Base-by-base conservation (phyloP, 2,329 filamentous ascomycete species). In the Coniella lustricola region DNA sequence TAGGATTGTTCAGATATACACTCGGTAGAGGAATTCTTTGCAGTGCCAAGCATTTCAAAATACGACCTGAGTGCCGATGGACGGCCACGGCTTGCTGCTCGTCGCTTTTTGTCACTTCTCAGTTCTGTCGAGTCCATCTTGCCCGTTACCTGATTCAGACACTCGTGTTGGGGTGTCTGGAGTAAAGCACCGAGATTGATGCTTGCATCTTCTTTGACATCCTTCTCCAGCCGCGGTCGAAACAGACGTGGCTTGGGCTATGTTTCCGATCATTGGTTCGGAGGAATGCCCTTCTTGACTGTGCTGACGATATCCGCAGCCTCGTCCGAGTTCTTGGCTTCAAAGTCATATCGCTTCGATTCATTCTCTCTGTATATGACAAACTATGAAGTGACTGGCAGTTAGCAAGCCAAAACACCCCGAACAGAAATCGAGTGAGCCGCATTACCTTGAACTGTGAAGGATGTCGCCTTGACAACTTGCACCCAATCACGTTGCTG, bases 261-360 rank as follows among this genome's bases (percentile, higher is more conserved):
- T 4, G 16, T 7, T 12, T 4, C 29, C 18, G 73, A 70, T 49
- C 79, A 75, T 39, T 75, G 65, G 58, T 85, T 86, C 20, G 82
- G 80, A 31, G 81, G 78, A 46, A 88, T 82, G 25, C 85, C 85
- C 65, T 81, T 87, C 67, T 86, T 87, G 53, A 93, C 79, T 68
- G 90, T 86, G 49, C 71, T 74, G 22, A 91, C 86, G 62, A 93
- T 88, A 61, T 88, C 85, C n/a, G 77, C 72, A 37, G 87, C 87
- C 65, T 90, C 86, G 25, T 82, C 79, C 10, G 76, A 72, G 55
- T 73, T 84, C 55, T 77, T 79, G n/a, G 86, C 82, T 66, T 91
- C 87, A 62, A 93, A 93, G 56, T 93, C 87, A 65, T 93, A 93
- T 52, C 87, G 69, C 68, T 91, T 91, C 53, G 77, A 84, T 67